These are phyloP conservation scores for Epichloe elymi DNA, from an alignment of 2,329 filamentous ascomycete species.

Conservation along the genomic window DNA sequence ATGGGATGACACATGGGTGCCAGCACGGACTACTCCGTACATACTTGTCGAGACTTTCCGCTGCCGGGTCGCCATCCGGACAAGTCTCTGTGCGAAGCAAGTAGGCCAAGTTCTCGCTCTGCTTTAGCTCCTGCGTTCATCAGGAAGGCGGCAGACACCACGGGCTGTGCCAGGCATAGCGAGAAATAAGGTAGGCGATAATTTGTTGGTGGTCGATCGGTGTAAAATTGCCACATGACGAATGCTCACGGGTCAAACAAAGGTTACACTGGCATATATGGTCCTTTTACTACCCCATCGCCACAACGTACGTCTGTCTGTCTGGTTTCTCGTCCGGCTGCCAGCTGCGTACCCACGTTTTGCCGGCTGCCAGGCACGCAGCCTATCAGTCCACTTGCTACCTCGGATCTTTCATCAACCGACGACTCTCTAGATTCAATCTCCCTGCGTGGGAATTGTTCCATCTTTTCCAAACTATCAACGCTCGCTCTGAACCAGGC, in stretches of 20 bases:
- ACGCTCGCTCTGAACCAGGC: not conserved
- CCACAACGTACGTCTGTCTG: too few relatives aligned
- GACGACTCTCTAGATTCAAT: not conserved
- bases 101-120: too few relatives aligned
- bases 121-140: too few relatives aligned
- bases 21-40: too few relatives aligned
- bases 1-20: too few relatives aligned
- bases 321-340: too few relatives aligned
- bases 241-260: not conserved
- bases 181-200: not conserved
- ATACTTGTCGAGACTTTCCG: too few relatives aligned
- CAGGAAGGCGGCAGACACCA: not conserved
- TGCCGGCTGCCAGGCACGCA: not conserved
- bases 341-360: too few relatives aligned
- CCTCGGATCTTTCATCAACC: not conserved
- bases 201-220: not conserved
- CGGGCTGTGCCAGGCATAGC: not conserved
- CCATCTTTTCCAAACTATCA: not conserved
- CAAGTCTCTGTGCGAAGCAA: too few relatives aligned
- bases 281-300: too few relatives aligned
- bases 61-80: too few relatives aligned
- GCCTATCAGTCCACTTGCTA: not conserved
- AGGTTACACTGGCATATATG: not conserved
- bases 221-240: not conserved
- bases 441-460: not conserved